Evolutionary conservation across 1,284 basidiomycete genomes (phyloP).

Genomic region (Tilletia caries): DNA sequence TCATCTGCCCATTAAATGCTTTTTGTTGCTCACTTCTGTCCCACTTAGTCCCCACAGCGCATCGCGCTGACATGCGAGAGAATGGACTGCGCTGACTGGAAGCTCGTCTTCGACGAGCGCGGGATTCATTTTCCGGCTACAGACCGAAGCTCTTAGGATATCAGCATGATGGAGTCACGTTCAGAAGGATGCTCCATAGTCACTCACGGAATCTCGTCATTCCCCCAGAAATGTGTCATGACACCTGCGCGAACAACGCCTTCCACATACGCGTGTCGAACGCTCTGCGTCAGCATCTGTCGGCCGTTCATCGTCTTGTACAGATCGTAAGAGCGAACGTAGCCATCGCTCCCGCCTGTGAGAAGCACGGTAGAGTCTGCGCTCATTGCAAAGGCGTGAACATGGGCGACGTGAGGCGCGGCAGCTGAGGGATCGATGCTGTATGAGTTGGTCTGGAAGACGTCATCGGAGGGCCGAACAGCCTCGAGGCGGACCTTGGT

Average conservation of each 20-base stretch:
- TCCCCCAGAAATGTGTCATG: conserved; percentile 77
- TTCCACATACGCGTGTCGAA: conserved; percentile 85
- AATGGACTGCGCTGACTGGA: conserved; percentile 43
- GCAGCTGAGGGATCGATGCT: conserved; percentile 85
- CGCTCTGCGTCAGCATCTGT: conserved; percentile 80
- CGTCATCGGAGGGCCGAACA: conserved; percentile 16
- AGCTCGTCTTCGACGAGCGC: conserved; percentile 28
- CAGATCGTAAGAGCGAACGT: conserved; percentile 87
- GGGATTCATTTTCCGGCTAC: conserved; percentile 70
- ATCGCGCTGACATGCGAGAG: conserved; percentile 46
- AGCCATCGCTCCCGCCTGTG: conserved; percentile 89
- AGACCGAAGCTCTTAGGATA: conserved; percentile 82
- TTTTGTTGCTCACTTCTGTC: conserved; percentile 15
- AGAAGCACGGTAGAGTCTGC: conserved; percentile 83
- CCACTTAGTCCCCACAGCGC: conserved; percentile 47
- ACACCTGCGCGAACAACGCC: conserved; percentile 86
- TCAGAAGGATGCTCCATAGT: too few relatives aligned
- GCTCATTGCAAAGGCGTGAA: conserved; percentile 78
- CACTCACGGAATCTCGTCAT: conserved; percentile 51
- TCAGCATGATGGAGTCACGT: conserved; percentile 61
- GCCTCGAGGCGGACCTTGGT: conserved; percentile 13
- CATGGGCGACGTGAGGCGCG: conserved; percentile 80
- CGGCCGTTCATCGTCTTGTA: conserved; percentile 83
- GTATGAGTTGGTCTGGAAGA: conserved; percentile 24
- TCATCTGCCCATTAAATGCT: conserved; percentile 16